A percentile compares a stretch with the other conserved stretches of the same genome.
Evolutionary conservation across 2,329 filamentous ascomycete species (phyloP).

Genomic region (Fusarium cicatricum): DNA sequence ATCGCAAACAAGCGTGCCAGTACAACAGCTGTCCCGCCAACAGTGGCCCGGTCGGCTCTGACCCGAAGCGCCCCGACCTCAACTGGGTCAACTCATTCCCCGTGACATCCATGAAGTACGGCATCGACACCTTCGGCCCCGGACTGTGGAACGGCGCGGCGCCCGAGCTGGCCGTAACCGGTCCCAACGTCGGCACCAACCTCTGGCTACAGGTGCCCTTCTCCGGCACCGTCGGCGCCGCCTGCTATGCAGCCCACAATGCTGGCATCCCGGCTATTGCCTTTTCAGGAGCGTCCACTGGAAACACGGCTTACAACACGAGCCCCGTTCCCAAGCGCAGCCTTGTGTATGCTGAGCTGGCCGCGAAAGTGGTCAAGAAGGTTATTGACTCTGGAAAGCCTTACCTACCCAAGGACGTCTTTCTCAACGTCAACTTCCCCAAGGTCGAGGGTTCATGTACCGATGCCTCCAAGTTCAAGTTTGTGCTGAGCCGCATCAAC

Average conservation of each 20-base stretch:
- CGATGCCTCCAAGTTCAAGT: conserved; percentile 64
- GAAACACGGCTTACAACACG: conserved; percentile 62
- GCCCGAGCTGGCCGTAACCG: conserved; percentile 71
- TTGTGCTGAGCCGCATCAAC: conserved; percentile 70
- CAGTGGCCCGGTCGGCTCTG: conserved; percentile 64
- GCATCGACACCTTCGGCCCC: conserved; percentile 64
- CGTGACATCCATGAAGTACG: conserved; percentile 69
- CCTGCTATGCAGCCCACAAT: conserved; percentile 63
- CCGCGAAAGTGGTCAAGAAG: conserved; percentile 63
- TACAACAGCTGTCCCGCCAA: conserved; percentile 67
- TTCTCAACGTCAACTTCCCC: conserved; percentile 76
- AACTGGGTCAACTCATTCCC: conserved; percentile 79
- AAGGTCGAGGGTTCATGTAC: conserved; percentile 60
- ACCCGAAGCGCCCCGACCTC: conserved; percentile 56
- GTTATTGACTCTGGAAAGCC: conserved; percentile 66
- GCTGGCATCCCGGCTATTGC: conserved; percentile 71
- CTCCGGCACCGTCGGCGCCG: conserved; percentile 74
- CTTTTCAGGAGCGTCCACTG: conserved; percentile 65
- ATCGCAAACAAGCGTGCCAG: conserved; percentile 62
- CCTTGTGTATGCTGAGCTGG: conserved; percentile 70
- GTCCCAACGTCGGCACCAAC: conserved; percentile 69
- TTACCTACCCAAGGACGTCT: conserved; percentile 68
- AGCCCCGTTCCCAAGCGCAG: conserved; percentile 61
- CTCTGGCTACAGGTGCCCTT: conserved; percentile 63
- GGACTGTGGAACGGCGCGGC: conserved; percentile 59